Percentiles rank a stretch among this genome's conserved stretches.
Evolutionary conservation across 108 stramenopile genomes (phyloP).

Genomic region (Cylindrotheca fusiformis): DNA sequence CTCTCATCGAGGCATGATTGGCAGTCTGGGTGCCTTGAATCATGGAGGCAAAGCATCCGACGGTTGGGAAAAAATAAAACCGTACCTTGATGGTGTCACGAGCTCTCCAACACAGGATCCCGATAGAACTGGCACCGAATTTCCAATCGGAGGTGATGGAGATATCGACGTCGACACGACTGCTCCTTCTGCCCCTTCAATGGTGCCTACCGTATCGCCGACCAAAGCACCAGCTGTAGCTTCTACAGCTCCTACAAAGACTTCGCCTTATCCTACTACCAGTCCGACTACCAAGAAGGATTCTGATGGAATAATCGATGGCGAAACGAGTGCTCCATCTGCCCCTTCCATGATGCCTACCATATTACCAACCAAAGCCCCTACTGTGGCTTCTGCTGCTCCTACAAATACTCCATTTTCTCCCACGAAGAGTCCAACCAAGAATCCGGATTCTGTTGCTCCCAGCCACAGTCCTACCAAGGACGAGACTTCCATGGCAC

Average conservation of each 20-base stretch:
- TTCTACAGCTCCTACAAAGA: background rate
- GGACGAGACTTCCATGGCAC: no score
- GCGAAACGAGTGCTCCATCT: background rate
- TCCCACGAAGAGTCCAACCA: no score
- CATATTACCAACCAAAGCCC: background rate
- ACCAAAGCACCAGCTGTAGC: background rate
- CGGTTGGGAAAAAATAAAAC: background rate
- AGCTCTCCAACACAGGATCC: background rate
- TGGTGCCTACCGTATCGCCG: background rate
- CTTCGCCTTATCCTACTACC: background rate
- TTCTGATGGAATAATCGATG: no score
- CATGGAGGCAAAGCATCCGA: background rate
- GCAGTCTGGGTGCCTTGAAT: background rate
- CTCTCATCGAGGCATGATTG: background rate
- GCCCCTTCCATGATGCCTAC: background rate
- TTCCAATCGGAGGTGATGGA: background rate
- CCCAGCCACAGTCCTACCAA: no score
- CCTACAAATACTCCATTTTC: conserved; percentile 3
- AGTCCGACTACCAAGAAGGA: background rate
- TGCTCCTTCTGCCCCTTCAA: background rate
- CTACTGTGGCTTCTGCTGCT: background rate
- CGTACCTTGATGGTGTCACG: background rate
- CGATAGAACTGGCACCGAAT: background rate
- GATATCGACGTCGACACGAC: background rate
- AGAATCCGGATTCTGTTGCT: no score